phyloP scores from a whole-genome alignment of 1,284 basidiomycete species.

The Ustilago hordei region DNA sequence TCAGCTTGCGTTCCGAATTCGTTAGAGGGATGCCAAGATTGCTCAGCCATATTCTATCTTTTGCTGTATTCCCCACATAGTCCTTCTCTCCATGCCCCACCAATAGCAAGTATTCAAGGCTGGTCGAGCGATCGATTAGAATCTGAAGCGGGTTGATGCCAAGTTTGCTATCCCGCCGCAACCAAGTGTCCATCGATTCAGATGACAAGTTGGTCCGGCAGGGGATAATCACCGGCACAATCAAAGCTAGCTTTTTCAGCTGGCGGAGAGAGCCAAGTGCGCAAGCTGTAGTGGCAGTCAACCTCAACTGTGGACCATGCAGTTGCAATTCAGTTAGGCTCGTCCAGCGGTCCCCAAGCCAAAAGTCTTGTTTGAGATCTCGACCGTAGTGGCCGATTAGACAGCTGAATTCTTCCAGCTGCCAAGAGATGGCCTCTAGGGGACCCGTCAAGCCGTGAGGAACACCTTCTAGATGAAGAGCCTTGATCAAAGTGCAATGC shows the following conservation, averaged over 20 bases:
- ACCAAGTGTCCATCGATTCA: background rate
- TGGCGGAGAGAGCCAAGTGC: conserved; percentile 13
- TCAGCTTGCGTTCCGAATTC: background rate
- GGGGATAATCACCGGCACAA: conserved; percentile 33
- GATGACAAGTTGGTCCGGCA: background rate
- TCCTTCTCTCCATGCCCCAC: conserved; percentile 36
- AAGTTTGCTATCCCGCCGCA: background rate
- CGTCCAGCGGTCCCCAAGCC: conserved; percentile 21
- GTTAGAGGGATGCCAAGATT: conserved; percentile 4
- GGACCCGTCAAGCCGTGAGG: conserved; percentile 11
- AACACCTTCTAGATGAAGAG: conserved; percentile 29
- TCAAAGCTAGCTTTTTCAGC: conserved; percentile 21
- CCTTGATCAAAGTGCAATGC: conserved; percentile 8
- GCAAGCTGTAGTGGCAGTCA: conserved; percentile 9
- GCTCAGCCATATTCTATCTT: conserved; percentile 17
- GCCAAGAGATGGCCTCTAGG: background rate
- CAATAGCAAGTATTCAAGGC: conserved; percentile 24
- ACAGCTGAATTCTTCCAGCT: conserved; percentile 14
- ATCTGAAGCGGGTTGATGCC: conserved; percentile 36
- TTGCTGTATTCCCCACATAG: conserved; percentile 30
- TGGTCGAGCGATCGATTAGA: conserved; percentile 17
- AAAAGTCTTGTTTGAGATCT: conserved; percentile 32
- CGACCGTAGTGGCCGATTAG: conserved; percentile 33
- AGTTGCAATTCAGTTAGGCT: conserved; percentile 25
- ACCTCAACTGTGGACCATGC: conserved; percentile 35